phyloP scores from a whole-genome alignment of 176 grass and related monocot genomes.

The Eragrostis curvula region DNA sequence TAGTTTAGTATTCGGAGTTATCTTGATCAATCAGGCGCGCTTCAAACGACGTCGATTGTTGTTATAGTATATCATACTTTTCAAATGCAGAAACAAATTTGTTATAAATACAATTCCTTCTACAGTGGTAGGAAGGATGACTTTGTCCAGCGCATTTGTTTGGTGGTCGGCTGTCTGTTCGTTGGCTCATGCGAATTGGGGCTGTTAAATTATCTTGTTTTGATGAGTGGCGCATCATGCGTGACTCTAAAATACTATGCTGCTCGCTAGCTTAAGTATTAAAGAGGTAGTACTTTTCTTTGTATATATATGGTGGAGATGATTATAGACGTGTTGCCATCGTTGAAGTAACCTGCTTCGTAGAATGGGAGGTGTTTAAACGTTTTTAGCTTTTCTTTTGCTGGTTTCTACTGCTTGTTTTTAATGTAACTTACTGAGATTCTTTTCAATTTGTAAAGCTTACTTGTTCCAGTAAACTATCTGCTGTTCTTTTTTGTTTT shows the following conservation, averaged over 20 bases:
- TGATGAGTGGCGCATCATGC: background rate
- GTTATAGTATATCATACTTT: background rate
- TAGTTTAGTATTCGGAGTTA: background rate
- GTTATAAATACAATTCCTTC: background rate
- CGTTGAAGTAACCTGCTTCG: background rate
- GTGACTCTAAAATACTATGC: conserved; percentile 8
- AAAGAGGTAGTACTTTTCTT: conserved; percentile 13
- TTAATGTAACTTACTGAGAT: background rate
- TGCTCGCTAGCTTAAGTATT: conserved; percentile 8
- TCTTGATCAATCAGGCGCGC: conserved; percentile 19
- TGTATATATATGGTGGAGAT: conserved; percentile 28
- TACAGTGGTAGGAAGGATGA: background rate
- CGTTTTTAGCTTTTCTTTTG: background rate
- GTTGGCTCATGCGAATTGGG: background rate
- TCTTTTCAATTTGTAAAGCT: conserved; percentile 1
- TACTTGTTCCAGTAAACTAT: conserved; percentile 48
- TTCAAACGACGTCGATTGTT: conserved; percentile 7
- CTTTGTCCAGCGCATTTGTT: background rate
- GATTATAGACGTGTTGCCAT: conserved; percentile 25
- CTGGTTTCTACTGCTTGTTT: conserved; percentile 27
- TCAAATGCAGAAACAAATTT: background rate
- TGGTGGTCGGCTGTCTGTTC: background rate
- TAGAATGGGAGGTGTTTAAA: conserved; percentile 22
- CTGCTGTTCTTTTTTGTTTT: conserved; percentile 23
- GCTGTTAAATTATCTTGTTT: conserved; percentile 12